These are phyloP conservation scores for Pythium brassicae DNA, from an alignment of 352 stramenopile species.

Conservation along the genomic window DNA sequence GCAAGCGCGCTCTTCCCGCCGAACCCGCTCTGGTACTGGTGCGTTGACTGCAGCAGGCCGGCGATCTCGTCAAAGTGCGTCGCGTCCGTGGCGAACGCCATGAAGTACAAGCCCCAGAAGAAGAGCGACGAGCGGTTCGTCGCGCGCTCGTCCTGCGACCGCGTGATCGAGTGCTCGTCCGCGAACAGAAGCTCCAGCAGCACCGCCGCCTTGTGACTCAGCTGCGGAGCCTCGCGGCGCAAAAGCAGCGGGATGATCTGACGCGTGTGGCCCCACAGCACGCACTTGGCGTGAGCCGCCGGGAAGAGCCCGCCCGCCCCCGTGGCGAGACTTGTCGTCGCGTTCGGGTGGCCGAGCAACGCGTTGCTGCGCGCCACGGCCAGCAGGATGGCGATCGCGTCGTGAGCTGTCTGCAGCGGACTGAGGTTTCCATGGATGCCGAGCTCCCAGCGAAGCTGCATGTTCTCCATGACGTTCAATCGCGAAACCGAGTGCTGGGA, in stretches of 20 bases:
- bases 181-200: constrained; percentile 69
- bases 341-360: constrained; percentile 20
- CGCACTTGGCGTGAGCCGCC: constrained; percentile 41
- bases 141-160: constrained; percentile 24
- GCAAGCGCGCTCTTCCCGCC: constrained; percentile 63
- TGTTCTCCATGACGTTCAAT: constrained; percentile 51
- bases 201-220: constrained; percentile 49
- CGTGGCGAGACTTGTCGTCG: constrained; percentile 6
- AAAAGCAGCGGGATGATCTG: constrained; percentile 54
- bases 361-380: constrained; percentile 61
- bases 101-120: constrained; percentile 70
- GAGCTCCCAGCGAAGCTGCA: constrained; percentile 79
- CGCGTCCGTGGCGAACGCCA: constrained; percentile 52
- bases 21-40: constrained; percentile 50
- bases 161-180: constrained; percentile 20
- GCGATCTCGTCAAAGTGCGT: constrained; percentile 56
- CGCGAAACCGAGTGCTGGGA: constrained; percentile 24
- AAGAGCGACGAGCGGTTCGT: constrained; percentile 40
- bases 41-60: constrained; percentile 61
- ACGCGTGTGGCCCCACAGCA: constrained; percentile 40
- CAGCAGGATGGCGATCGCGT: constrained; percentile 63
- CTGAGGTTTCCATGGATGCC: constrained; percentile 44
- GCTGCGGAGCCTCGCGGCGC: constrained; percentile 33
- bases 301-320: constrained; percentile 43
- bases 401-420: constrained; percentile 55